Evolutionary conservation across 1,284 basidiomycete species (phyloP), one percentile per base, ranked within the genome.

Genomic region (Boletus calvinii): DNA sequence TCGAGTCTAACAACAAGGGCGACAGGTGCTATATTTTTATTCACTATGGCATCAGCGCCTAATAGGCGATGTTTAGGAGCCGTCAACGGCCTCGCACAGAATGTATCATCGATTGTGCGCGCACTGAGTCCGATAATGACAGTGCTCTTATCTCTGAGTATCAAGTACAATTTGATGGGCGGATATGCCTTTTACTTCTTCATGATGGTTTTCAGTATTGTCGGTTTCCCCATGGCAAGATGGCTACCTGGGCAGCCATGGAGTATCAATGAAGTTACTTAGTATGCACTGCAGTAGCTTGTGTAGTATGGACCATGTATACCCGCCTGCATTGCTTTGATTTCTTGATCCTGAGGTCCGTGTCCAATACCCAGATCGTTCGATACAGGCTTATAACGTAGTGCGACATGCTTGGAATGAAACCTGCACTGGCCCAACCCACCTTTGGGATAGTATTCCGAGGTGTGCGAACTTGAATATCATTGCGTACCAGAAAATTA

Each of bases 381-480:
- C 10, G 38, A 40, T 11, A 11, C 4, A 20, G 6, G 56, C 64
- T 46, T 44, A 65, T n/a, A n/a, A n/a, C 63, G 69, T 13, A 71
- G 50, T 3, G 71, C 69, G 18, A 73, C 52, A 26, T 68, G 58
- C 49, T 68, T 66, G 43, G 65, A 67, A 29, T 64, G 61, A 50
- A 71, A 59, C 20, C 72, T 59, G 5, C 62, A 64, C 6, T 64
- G 59, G 3, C 59, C 60, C 15, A 73, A 59, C 47, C 65, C 68
- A n/a, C 71, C 72, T 56, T 63, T 24, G 4, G 3, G 10, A 10
- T 6, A 15, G 30, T 8, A 22, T 31, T 51, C 38, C 17, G 30
- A 35, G 20, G 31, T n/a, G 12, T 13, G 20, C 8, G 15, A 50
- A n/a, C n/a, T n/a, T n/a, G n/a, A n/a, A n/a, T n/a, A n/a, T n/a